phyloP scores from a whole-genome alignment of 768 basidiomycete species.

The Pholiota conissans region DNA sequence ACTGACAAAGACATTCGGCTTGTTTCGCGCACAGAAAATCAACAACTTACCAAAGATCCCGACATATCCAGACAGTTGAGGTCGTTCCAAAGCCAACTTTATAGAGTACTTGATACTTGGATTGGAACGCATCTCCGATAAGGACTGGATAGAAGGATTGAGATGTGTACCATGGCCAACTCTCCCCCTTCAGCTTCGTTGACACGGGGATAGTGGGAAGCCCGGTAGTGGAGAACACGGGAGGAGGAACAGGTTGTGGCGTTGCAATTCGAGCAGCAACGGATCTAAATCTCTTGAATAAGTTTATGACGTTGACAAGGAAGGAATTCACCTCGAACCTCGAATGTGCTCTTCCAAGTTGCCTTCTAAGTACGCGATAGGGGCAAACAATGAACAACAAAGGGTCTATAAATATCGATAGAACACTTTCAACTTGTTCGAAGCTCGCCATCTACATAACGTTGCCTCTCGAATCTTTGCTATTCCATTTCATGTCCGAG shows the following conservation, averaged over 20 bases:
- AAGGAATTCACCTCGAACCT: no score
- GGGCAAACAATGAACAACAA: no score
- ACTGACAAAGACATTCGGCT: conserved; percentile 1
- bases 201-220: conserved; percentile 2
- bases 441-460: no score
- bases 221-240: conserved; percentile 1
- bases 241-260: background rate
- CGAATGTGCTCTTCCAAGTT: no score
- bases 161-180: conserved; percentile 18
- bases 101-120: conserved; percentile 29
- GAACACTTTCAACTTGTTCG: no score
- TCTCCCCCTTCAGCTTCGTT: conserved; percentile 26
- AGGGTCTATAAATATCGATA: no score
- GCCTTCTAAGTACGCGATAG: no score
- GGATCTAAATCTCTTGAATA: conserved; percentile 7
- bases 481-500: no score
- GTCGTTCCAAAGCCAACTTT: conserved; percentile 32
- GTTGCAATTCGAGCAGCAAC: background rate
- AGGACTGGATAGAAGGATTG: conserved; percentile 29
- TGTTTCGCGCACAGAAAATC: background rate
- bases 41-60: conserved; percentile 19
- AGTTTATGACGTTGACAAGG: background rate
- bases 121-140: conserved; percentile 30
- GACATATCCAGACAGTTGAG: conserved; percentile 28
- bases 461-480: no score